These are phyloP conservation scores for Cicer chorassanicum DNA, from an alignment of 306 rosid species.

Conservation along the genomic window DNA sequence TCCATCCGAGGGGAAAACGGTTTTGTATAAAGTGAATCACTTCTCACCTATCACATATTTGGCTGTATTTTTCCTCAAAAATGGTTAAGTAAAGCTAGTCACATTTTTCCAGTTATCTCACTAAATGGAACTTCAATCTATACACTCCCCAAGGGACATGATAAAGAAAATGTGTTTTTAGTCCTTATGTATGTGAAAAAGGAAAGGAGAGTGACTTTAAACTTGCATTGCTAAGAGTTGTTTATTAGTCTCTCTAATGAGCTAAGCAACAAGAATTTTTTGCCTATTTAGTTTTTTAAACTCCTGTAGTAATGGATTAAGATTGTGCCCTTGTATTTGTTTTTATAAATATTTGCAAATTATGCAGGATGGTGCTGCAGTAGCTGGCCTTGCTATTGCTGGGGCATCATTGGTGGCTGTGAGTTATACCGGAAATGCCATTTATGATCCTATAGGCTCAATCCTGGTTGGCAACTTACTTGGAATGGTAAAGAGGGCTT, in stretches of 20 bases:
- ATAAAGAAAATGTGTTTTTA: slow-evolving; percentile 30
- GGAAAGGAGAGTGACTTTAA: neutral
- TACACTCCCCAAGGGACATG: slow-evolving; percentile 10
- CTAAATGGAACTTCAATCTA: slow-evolving; percentile 19
- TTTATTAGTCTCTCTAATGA: slow-evolving; percentile 27
- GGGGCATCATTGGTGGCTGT: slow-evolving; percentile 94
- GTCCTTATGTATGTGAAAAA: slow-evolving; percentile 30
- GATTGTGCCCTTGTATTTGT: slow-evolving; percentile 18
- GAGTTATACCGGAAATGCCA: slow-evolving; percentile 80
- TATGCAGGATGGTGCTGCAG: slow-evolving; percentile 99
- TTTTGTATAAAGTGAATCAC: slow-evolving; percentile 22
- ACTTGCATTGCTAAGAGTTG: slow-evolving; percentile 24
- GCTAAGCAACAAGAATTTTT: slow-evolving; percentile 25
- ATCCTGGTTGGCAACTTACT: slow-evolving; percentile 92
- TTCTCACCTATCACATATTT: slow-evolving; percentile 1
- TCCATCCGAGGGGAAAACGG: neutral
- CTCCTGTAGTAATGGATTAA: neutral
- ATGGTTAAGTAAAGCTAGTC: slow-evolving; percentile 20
- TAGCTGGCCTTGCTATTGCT: slow-evolving; percentile 88
- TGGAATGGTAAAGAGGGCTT: slow-evolving; percentile 82
- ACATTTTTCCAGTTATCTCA: slow-evolving; percentile 23
- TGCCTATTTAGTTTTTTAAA: slow-evolving; percentile 29
- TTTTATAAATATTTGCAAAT: slow-evolving; percentile 35
- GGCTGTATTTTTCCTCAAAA: slow-evolving; percentile 21
- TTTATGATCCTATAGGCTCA: slow-evolving; percentile 96